A percentile compares a stretch with the other conserved stretches of the same genome.
Conservation (phyloP, 148 eudicot species). For the Vaccinium darrowii region DNA sequence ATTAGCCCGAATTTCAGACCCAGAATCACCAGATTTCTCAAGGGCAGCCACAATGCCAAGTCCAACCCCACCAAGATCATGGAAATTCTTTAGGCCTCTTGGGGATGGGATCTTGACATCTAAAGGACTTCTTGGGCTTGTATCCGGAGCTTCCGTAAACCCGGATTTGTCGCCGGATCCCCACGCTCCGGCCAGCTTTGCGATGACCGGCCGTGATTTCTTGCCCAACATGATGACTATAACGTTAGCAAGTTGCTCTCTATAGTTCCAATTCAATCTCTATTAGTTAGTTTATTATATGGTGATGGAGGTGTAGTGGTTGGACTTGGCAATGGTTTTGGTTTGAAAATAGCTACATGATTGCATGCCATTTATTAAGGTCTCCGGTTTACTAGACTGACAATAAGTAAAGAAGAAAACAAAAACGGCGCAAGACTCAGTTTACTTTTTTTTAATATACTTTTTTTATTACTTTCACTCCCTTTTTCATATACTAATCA, state of each 20-base stretch:
- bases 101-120: constrained; percentile 43
- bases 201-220: constrained; percentile 33
- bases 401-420: no score
- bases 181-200: neutral
- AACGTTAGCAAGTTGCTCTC: neutral
- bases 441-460: no score
- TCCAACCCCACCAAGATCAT: constrained; percentile 60
- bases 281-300: neutral
- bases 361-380: neutral
- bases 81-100: constrained; percentile 29
- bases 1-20: constrained; percentile 24
- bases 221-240: constrained; percentile 34
- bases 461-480: no score
- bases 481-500: no score
- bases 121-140: constrained; percentile 43
- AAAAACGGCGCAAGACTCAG: no score
- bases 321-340: neutral
- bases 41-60: constrained; percentile 72
- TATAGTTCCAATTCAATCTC: no score
- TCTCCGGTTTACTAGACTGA: no score
- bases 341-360: neutral
- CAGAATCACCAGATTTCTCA: constrained; percentile 27
- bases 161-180: constrained; percentile 20
- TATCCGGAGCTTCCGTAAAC: constrained; percentile 14
- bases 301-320: constrained; percentile 4